phyloP scores from a whole-genome alignment of 1,139 yeast species.

The Taphrina communis region DNA sequence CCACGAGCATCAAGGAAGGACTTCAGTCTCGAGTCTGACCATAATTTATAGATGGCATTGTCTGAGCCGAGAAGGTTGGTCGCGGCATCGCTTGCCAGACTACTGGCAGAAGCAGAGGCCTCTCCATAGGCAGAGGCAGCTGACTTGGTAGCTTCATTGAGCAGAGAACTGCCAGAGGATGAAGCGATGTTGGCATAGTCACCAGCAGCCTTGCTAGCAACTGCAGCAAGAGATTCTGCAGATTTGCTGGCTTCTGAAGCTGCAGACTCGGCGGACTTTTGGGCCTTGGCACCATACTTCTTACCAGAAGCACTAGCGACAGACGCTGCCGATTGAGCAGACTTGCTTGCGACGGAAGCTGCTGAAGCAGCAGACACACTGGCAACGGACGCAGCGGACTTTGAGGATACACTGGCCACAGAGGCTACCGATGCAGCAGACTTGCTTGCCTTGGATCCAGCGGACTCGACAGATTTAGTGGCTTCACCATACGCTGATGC shows the following conservation, averaged over 20 bases:
- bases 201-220: constrained; percentile 32
- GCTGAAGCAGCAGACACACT: constrained; percentile 29
- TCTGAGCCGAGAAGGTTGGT: constrained; percentile 44
- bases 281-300: constrained; percentile 28
- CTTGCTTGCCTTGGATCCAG: constrained; percentile 31
- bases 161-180: background rate
- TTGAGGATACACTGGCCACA: constrained; percentile 32
- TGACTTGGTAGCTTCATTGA: constrained; percentile 28
- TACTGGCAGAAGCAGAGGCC: constrained; percentile 40
- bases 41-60: constrained; percentile 47
- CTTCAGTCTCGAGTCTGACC: constrained; percentile 56
- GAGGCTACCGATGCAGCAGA: constrained; percentile 26
- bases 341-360: constrained; percentile 31
- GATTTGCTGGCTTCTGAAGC: constrained; percentile 33
- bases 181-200: constrained; percentile 9
- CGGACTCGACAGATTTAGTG: constrained; percentile 29
- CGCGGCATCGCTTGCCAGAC: constrained; percentile 37
- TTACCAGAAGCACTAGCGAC: constrained; percentile 32
- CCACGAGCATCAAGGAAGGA: constrained; percentile 62
- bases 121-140: constrained; percentile 42
- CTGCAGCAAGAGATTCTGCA: constrained; percentile 24
- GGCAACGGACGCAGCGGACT: constrained; percentile 28
- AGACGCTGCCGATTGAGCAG: constrained; percentile 29
- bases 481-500: constrained; percentile 41
- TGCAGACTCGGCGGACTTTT: constrained; percentile 27